Evolutionary conservation across 106 monocot species (phyloP).

Genomic region (Ottelia alismoides): DNA sequence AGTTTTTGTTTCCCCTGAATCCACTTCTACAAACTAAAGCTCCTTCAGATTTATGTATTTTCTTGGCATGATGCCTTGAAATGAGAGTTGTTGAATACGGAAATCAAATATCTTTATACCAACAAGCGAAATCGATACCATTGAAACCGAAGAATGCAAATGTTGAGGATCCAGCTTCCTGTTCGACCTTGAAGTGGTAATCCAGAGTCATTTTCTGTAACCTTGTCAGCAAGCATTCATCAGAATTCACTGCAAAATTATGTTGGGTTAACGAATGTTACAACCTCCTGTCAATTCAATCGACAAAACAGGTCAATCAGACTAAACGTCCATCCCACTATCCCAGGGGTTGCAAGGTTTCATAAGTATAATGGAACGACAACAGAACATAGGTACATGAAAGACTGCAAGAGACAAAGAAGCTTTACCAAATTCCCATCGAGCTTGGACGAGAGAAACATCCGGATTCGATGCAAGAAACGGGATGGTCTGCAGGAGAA

Average conservation of each 20-base stretch:
- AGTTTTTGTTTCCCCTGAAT: no score
- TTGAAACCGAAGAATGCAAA: no score
- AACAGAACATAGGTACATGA: no score
- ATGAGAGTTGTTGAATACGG: no score
- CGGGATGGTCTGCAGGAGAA: constrained; percentile 55
- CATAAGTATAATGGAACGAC: not conserved
- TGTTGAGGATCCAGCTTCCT: no score
- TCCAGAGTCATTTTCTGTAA: constrained; percentile 62
- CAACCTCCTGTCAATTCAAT: constrained; percentile 54
- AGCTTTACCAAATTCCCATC: constrained; percentile 70
- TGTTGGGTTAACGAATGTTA: constrained; percentile 45
- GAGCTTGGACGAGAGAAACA: constrained; percentile 76
- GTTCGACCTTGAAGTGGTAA: no score
- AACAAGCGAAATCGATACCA: constrained; percentile 65
- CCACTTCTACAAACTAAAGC: no score
- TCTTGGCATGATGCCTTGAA: no score
- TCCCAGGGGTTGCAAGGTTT: not conserved
- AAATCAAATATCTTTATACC: no score
- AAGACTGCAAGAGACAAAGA: no score
- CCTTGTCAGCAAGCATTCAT: constrained; percentile 63
- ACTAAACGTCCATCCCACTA: constrained; percentile 16
- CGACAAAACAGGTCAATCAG: constrained; percentile 45
- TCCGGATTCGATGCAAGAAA: constrained; percentile 47
- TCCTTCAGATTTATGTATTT: no score
- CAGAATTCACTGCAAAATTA: constrained; percentile 71